These are phyloP conservation scores for Paecilomyces sp. DNA, from an alignment of 2,329 filamentous ascomycete genomes.

Conservation along the genomic window DNA sequence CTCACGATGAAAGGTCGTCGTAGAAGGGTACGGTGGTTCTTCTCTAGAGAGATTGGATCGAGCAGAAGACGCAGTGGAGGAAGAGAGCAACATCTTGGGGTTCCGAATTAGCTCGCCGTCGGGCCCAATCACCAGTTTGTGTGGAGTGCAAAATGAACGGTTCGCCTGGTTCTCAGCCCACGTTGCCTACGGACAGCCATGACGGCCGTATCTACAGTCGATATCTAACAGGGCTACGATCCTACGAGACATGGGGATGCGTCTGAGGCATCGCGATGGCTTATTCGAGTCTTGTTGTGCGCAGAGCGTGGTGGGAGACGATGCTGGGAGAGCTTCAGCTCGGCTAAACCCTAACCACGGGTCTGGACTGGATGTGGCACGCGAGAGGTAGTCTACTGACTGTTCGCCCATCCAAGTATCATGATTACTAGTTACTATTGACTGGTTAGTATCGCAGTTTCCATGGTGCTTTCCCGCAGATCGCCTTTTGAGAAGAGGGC, in stretches of 20 bases:
- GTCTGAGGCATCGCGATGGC: not conserved
- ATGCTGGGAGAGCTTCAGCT: constrained; percentile 21
- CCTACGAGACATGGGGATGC: not conserved
- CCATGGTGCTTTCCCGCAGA: too few relatives aligned
- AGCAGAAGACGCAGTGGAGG: constrained; percentile 3
- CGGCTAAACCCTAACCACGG: constrained; percentile 32
- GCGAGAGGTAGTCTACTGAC: too few relatives aligned
- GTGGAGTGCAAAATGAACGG: constrained; percentile 8
- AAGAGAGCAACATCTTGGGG: not conserved
- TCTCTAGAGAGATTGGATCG: not conserved
- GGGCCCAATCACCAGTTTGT: constrained; percentile 11
- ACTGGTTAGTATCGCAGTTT: too few relatives aligned
- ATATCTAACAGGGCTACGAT: not conserved
- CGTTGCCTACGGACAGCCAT: not conserved
- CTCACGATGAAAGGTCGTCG: not conserved
- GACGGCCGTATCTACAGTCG: not conserved
- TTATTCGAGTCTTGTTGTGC: constrained; percentile 1
- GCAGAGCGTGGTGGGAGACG: constrained; percentile 2
- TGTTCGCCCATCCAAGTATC: too few relatives aligned
- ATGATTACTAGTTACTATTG: too few relatives aligned
- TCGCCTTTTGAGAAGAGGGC: too few relatives aligned
- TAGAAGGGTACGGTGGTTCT: not conserved
- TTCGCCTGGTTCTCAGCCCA: not conserved
- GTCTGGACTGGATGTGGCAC: not conserved
- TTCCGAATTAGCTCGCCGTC: constrained; percentile 2